A percentile compares a stretch with the other conserved stretches of the same genome.
Evolutionary conservation across 129 eudicot genomes (phyloP).

Genomic region (Solidago caesia): DNA sequence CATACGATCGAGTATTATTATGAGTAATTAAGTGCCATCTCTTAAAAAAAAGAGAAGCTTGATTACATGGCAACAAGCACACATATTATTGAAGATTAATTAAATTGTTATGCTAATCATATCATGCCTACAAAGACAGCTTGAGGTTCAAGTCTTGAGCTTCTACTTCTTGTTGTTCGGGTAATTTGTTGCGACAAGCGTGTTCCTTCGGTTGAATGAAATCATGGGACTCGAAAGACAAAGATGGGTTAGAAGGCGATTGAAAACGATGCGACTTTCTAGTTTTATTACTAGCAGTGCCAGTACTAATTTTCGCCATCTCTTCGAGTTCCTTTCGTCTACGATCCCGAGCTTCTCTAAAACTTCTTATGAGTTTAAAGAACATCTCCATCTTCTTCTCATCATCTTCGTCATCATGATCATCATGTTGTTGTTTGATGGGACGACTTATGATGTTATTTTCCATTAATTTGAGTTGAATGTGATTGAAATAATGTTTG

Average conservation of each 20-base stretch:
- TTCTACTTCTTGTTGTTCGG: not conserved
- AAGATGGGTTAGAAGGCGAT: conserved; percentile 19
- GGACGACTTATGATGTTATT: not conserved
- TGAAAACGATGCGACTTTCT: conserved; percentile 22
- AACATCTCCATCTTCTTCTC: conserved; percentile 51
- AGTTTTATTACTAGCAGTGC: not conserved
- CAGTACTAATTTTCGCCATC: not conserved
- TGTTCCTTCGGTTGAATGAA: conserved; percentile 16
- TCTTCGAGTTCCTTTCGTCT: conserved; percentile 14
- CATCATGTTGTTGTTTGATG: not conserved
- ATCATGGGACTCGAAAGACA: conserved; percentile 39
- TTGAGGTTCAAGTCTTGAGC: conserved; percentile 24
- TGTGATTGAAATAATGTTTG: not conserved
- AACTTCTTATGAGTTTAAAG: conserved; percentile 33
- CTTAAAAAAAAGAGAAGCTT: too few relatives aligned
- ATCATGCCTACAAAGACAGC: conserved; percentile 15
- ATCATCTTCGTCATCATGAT: conserved; percentile 8
- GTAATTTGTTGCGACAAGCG: not conserved
- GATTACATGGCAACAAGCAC: not conserved
- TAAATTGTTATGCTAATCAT: not conserved
- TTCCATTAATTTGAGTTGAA: conserved; percentile 16
- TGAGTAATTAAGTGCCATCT: too few relatives aligned
- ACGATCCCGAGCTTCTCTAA: conserved; percentile 31
- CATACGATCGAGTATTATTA: too few relatives aligned
- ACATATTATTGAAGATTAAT: not conserved